Conservation (phyloP, 192 early-diverging fungal genomes). For the Backusella australiensis region DNA sequence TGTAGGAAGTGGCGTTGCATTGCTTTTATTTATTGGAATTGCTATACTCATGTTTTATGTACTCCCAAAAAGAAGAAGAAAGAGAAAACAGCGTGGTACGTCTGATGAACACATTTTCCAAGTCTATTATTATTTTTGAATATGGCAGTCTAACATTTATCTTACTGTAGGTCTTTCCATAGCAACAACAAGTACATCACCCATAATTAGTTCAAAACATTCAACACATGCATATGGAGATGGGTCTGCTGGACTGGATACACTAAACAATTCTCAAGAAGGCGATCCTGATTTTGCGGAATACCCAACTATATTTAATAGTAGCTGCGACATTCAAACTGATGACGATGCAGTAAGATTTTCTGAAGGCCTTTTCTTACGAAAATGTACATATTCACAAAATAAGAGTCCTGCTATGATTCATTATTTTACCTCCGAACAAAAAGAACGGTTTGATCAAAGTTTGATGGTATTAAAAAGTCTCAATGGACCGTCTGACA, state of each 20-base stretch:
- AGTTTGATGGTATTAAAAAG: not conserved
- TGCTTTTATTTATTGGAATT: not conserved
- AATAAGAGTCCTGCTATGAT: not conserved
- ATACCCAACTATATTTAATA: not conserved
- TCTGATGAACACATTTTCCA: not conserved
- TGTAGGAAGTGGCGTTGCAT: not conserved
- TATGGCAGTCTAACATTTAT: not conserved
- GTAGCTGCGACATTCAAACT: not conserved
- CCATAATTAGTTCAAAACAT: not conserved
- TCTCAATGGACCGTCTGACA: not conserved
- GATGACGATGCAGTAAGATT: not conserved
- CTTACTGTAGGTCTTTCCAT: not conserved
- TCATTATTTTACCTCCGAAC: not conserved
- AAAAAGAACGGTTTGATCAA: not conserved
- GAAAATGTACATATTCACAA: not conserved
- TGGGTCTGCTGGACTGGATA: not conserved
- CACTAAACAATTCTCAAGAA: not conserved
- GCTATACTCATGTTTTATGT: not conserved
- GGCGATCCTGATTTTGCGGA: not conserved
- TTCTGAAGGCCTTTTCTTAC: not conserved
- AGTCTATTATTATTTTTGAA: not conserved
- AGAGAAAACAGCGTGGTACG: not conserved
- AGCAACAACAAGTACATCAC: not conserved
- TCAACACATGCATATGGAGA: not conserved
- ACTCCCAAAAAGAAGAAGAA: not conserved